phyloP scores from a whole-genome alignment of 1,284 basidiomycete genomes.

The Limonomyces culmigenus region DNA sequence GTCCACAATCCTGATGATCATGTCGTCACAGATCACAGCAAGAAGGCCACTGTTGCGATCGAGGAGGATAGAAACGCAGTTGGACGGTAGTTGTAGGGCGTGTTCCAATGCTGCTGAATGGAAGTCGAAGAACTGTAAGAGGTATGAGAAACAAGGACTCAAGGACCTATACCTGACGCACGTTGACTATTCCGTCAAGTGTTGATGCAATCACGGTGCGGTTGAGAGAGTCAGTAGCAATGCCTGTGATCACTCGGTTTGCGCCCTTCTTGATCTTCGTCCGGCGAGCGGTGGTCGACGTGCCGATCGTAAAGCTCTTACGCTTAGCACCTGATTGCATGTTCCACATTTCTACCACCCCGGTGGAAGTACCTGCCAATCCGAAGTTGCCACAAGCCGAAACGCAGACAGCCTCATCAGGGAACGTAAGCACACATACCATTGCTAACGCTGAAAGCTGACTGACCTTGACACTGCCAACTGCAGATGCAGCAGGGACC shows the following conservation, averaged over 20 bases:
- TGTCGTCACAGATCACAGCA: constrained; percentile 75
- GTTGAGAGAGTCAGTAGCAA: constrained; percentile 82
- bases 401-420: constrained; percentile 62
- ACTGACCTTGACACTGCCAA: constrained; percentile 49
- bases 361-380: constrained; percentile 66
- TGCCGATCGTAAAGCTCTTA: constrained; percentile 47
- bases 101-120: constrained; percentile 63
- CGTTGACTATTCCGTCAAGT: constrained; percentile 76
- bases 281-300: constrained; percentile 15
- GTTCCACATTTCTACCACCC: constrained; percentile 80
- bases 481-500: too few relatives aligned
- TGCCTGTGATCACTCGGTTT: constrained; percentile 59
- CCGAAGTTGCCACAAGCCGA: constrained; percentile 96
- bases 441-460: neutral
- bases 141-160: too few relatives aligned
- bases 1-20: constrained; percentile 74
- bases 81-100: constrained; percentile 50
- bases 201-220: constrained; percentile 70
- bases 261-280: constrained; percentile 26
- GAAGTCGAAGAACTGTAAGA: constrained; percentile 85
- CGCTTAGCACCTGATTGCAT: constrained; percentile 89
- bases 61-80: constrained; percentile 56
- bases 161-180: constrained; percentile 24
- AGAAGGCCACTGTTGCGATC: constrained; percentile 83
- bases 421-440: constrained; percentile 4